These are phyloP conservation scores for Fusarium beomiforme DNA, from an alignment of 2,329 filamentous ascomycete genomes.

Conservation along the genomic window DNA sequence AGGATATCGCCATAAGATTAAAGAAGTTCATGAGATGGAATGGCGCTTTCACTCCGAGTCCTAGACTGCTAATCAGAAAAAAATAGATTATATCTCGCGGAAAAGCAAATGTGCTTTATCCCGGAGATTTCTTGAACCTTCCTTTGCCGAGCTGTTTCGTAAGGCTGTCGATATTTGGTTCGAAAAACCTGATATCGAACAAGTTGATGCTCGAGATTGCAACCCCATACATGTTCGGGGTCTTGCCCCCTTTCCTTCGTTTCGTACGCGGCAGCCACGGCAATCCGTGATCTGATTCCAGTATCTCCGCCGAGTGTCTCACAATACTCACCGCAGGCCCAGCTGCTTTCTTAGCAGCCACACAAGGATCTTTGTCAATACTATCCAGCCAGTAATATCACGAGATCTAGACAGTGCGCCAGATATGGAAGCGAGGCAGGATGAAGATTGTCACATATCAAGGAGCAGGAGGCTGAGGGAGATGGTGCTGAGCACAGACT, in stretches of 20 bases:
- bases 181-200: conserved; percentile 21
- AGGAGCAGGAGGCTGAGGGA: conserved; percentile 22
- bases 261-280: not conserved
- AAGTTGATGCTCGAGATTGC: conserved; percentile 4
- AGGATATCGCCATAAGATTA: not conserved
- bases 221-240: conserved; percentile 8
- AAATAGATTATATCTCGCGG: not conserved
- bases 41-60: not conserved
- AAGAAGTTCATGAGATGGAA: not conserved
- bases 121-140: not conserved
- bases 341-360: conserved; percentile 25
- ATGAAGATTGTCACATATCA: conserved; percentile 11
- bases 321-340: conserved; percentile 8
- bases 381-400: conserved; percentile 25
- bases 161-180: conserved; percentile 5
- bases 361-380: conserved; percentile 13
- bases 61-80: not conserved
- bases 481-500: conserved; percentile 29
- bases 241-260: conserved; percentile 2
- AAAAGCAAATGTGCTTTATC: not conserved
- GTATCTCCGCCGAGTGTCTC: conserved; percentile 30
- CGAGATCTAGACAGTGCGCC: conserved; percentile 28
- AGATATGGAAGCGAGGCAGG: conserved; percentile 17
- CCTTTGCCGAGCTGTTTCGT: not conserved
- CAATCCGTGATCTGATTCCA: conserved; percentile 4